These are phyloP conservation scores for Aspergillus cristatus DNA, from an alignment of 495 filamentous ascomycete species.

Conservation along the genomic window DNA sequence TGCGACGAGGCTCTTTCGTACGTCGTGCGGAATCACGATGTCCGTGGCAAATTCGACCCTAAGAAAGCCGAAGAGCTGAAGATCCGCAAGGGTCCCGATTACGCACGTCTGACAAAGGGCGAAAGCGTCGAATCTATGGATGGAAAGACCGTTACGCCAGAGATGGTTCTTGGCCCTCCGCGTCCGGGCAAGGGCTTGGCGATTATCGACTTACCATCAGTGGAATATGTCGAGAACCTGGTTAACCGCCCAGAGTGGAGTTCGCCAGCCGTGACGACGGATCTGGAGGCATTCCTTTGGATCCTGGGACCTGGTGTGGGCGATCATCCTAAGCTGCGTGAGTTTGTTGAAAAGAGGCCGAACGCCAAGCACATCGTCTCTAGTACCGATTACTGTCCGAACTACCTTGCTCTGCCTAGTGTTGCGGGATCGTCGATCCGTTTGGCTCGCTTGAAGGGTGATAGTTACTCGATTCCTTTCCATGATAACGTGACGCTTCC, in stretches of 20 bases:
- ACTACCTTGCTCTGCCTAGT: conserved; percentile 59
- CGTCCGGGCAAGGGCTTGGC: conserved; percentile 58
- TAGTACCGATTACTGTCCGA: conserved; percentile 59
- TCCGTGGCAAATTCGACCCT: conserved; percentile 71
- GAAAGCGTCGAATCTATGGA: conserved; percentile 42
- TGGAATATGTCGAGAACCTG: conserved; percentile 56
- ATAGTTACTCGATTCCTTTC: conserved; percentile 57
- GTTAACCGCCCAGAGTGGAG: conserved; percentile 67
- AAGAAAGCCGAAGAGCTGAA: conserved; percentile 51
- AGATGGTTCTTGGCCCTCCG: conserved; percentile 54
- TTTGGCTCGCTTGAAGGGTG: conserved; percentile 57
- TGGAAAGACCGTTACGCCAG: conserved; percentile 50
- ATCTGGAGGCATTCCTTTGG: conserved; percentile 68
- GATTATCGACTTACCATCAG: conserved; percentile 66
- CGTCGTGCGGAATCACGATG: conserved; percentile 62
- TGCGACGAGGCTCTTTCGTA: conserved; percentile 68
- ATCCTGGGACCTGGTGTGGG: conserved; percentile 62
- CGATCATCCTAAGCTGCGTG: conserved; percentile 46
- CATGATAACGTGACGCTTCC: conserved; percentile 43
- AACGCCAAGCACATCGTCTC: conserved; percentile 66
- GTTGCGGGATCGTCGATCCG: conserved; percentile 52
- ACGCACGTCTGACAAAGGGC: conserved; percentile 44
- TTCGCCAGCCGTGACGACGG: conserved; percentile 51
- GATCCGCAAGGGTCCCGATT: conserved; percentile 45
- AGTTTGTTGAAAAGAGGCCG: conserved; percentile 57